Base-by-base conservation (phyloP, 2,329 filamentous ascomycete genomes). In the Aurifilum marmelostoma region DNA sequence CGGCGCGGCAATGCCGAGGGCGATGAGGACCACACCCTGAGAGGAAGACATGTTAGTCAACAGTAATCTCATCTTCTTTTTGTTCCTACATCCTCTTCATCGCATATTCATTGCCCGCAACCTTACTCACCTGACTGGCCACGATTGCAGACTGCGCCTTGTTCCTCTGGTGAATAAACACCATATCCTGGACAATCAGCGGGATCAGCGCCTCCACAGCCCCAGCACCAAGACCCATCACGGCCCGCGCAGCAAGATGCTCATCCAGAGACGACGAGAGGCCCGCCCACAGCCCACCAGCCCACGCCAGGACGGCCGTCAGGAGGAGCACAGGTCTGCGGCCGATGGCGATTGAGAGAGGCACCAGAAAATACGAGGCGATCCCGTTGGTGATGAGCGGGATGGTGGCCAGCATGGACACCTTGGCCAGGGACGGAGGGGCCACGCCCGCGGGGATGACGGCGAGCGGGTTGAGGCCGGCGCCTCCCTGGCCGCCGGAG, bases 91-190 rank as follows among this genome's bases (percentile, higher is more conserved):
- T 34, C 18, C 3, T 3, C 2, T 2, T 2, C 3, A 12, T 43
- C 14, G 14, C 5, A 8, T 47, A 2, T n/a, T 47, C n/a, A 3
- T 9, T 18, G 9, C 32, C 27, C 14, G n/a, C 16, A 60, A 27
- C 8, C 2, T 52, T 24, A 67, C 69, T 74, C 41, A 73, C 69
- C 69, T 74, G 75, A n/a, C 68, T 71, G 18, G 72, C 70, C 18
- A 77, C 72, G 27, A 80, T 72, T 7, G 75, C 72, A 12, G 78
- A 75, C 52, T 80, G 75, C 14, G 76, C 79, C 65, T 73, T 73
- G 70, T 78, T 79, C 4, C 79, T 75, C 74, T 81, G 75, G 66
- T 81, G 79, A 24, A 80, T 75, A 41, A 81, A 81, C 58, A 79
- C 76, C 52, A 81, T 75, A 54, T 81, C 79, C 73, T 80, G 79